Evolutionary conservation across 495 filamentous ascomycete genomes (phyloP), one percentile per base, ranked within the genome.

Genomic region (Xylaria grammica): DNA sequence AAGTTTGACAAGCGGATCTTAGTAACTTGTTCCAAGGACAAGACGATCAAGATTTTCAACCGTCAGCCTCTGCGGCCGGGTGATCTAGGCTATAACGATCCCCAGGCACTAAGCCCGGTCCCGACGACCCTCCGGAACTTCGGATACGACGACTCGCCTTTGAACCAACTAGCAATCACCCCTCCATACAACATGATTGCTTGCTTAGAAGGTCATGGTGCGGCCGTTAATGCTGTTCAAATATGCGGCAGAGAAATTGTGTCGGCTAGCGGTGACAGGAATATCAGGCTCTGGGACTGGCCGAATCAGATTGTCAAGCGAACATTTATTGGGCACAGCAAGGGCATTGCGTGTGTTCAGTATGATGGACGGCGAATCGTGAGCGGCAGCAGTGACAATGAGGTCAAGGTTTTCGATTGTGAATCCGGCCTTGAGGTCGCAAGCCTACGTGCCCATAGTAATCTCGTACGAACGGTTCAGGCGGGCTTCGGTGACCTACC

Each of bases 281-380:
- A 89, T 67, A 90, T 98, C 70, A 96, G 96, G 69, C 83, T 97
- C 17, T 99, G 96, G 96, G 91, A 95, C 72, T 88, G 97, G 75
- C 87, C 87, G 19, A 91, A 86, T 0, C 92, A 93, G 54, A 76
- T 81, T 15, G 94, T 91, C 72, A 79, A 83, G 19, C 87, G 89
- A 67, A 95, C 91, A 9, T 85, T 96, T 40, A 76, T 91, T 49
- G 96, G 95, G 4, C 95, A 99, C 71, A 85, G 85, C 61, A 99
- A 98, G 75, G 95, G 95, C 19, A 98, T 99, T 71, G 95, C 95
- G 17, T 99, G 95, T 76, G 92, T 99, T 20, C 94, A 98, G 75
- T 97, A 91, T 69, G 95, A 99, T 75, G 93, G 92, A n/a, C 88
- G 90, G n/a, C 87, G 94, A 3, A 96, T 99, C 57, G 92, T 99